Base-by-base conservation (phyloP, 768 basidiomycete genomes). In the Boletus coccyginus region DNA sequence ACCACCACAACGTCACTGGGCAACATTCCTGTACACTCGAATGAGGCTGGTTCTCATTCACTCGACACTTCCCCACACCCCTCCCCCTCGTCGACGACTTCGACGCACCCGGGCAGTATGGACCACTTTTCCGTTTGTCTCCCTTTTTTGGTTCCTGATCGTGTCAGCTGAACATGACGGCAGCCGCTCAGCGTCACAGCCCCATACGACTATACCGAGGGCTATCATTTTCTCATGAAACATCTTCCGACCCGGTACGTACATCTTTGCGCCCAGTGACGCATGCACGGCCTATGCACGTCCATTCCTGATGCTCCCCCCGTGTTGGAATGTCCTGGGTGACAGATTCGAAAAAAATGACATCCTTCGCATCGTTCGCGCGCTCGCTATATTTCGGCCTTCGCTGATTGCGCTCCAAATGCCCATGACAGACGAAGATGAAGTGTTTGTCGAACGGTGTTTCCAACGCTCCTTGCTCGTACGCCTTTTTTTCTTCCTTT, bases 351-450 rank as follows among this genome's bases (percentile, higher is more conserved):
- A 96, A 72, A 98, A 96, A 77, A 92, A 91, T 71, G 94, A 97
- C 67, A 93, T 95, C 58, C 74, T 98, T 42, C 92, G 94, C 55
- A 88, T 98, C 62, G 94, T 98, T 43, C 88, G 94, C 51, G 92
- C 95, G 31, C 79, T 98, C 53, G 95, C 96, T 19, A 92, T 96
- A 38, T 95, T 94, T 70, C 83, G 96, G 53, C 96, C 96, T n/a
- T 95, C 92, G 55, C 81, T 98, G 53, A 98, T 98, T 65, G 96
- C 96, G 29, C 76, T 98, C 50, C 95, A 98, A 82, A 97, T 98
- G 95, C 94, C 96, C 31, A 78, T 98, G 70, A 90, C 93, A 17
- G 85, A 94, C 55, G 94, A 97, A 64, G 96, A 98, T 74, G 96
- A 98, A 71, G 82, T 96, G 3, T 98, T 98, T 71, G 88, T 96